Base-by-base conservation (phyloP, 257 asterid genomes). In the Verbena officinalis region DNA sequence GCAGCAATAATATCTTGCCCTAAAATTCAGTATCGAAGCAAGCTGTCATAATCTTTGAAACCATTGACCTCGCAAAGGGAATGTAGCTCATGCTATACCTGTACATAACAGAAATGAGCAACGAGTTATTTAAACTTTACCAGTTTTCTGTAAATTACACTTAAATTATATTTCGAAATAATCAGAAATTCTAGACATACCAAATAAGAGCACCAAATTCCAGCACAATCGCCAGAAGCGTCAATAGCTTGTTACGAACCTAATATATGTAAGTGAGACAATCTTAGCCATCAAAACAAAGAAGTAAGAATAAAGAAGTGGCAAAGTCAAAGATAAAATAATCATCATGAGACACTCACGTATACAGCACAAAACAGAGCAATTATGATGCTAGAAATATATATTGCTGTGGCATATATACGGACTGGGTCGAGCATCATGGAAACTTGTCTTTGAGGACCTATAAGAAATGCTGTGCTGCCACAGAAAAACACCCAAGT, bases 401-500 rank as follows among this genome's bases (percentile, higher is more conserved):
- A 93, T 77, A 93, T 76, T 51, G 99, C 95, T n/a, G 99, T 87
- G 38, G 99, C 99, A 84, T 86, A 90, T 63, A 93, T 86, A 43
- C 99, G 95, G 57, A 75, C 95, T 62, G 95, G 96, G 74, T 93
- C 99, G 60, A 93, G 90, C 99, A 93, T 93, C 99, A 93, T 84
- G 17, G 97, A 77, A 67, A 79, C 81, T 82, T 93, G 99, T 73
- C 97, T 77, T 84, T 86, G 87, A 70, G 99, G 97, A 69, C 99
- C 99, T 69, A 93, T 90, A 43, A 93, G 97, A 72, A 93, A 93
- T 67, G 84, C 95, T 90, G 99, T 93, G 96, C 99, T 93, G 99
- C 83, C 90, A 84, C 81, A 75, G 55, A 68, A 70, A 81, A 72
- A 39, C 52, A 46, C 59, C 59, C 39, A 51, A 65, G 46, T 85